Conservation (phyloP, 2,329 filamentous ascomycete species). For the Coniochaeta ligniaria region DNA sequence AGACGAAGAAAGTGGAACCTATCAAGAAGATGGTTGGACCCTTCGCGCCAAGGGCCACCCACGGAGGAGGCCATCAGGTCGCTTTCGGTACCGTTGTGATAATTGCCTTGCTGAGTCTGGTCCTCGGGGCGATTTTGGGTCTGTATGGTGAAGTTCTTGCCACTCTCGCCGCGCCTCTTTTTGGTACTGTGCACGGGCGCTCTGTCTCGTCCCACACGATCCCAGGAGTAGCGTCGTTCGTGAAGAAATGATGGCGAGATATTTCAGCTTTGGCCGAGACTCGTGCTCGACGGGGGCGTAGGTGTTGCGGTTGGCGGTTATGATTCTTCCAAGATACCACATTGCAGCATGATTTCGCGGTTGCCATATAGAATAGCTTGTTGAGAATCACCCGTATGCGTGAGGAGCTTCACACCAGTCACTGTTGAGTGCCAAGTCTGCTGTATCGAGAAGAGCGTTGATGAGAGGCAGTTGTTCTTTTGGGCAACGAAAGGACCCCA, state of each 20-base stretch:
- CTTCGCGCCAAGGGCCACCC: constrained; percentile 11
- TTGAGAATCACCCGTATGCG: too few species aligned
- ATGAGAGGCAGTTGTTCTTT: too few species aligned
- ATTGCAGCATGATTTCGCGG: too few species aligned
- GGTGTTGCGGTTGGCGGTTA: too few species aligned
- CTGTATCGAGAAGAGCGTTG: too few species aligned
- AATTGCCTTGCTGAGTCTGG: neutral
- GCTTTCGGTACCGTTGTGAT: neutral
- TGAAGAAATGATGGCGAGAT: neutral
- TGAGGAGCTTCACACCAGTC: too few species aligned
- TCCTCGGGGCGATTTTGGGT: neutral
- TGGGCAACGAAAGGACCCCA: too few species aligned
- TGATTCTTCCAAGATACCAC: too few species aligned
- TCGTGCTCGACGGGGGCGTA: too few species aligned
- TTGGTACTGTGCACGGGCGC: neutral
- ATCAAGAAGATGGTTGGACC: constrained; percentile 31
- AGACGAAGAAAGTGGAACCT: constrained; percentile 23
- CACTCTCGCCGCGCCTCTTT: neutral
- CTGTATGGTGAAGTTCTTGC: neutral
- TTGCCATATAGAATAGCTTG: too few species aligned
- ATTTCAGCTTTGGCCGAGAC: neutral
- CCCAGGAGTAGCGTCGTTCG: neutral
- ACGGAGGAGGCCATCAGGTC: neutral
- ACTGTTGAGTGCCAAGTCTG: too few species aligned
- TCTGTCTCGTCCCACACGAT: neutral